These are phyloP conservation scores for Boletus mariae DNA, from an alignment of 1,284 basidiomycete species.

Conservation along the genomic window DNA sequence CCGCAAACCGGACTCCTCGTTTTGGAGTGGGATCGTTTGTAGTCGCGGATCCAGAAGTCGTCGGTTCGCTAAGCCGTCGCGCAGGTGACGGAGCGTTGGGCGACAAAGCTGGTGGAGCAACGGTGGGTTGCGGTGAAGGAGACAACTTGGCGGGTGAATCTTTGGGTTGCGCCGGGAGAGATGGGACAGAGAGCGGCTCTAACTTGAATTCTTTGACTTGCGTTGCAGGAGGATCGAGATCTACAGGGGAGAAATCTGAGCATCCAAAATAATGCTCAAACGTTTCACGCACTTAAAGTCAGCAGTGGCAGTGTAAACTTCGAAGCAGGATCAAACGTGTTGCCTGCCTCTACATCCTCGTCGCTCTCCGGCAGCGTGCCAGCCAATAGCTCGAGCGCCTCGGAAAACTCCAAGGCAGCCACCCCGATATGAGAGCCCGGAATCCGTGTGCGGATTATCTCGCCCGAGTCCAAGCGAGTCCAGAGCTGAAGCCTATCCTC, in stretches of 20 bases:
- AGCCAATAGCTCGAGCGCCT: slow-evolving; percentile 57
- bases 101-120: not conserved
- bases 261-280: not conserved
- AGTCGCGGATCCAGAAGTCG: slow-evolving; percentile 15
- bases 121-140: not conserved
- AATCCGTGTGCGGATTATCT: slow-evolving; percentile 40
- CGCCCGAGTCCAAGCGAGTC: slow-evolving; percentile 38
- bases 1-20: slow-evolving; percentile 67
- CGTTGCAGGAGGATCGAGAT: slow-evolving; percentile 20
- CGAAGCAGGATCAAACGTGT: slow-evolving; percentile 14
- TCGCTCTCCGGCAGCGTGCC: slow-evolving; percentile 30
- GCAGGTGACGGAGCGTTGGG: not conserved
- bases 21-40: slow-evolving; percentile 35
- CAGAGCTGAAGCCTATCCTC: slow-evolving; percentile 65
- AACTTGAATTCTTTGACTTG: slow-evolving; percentile 3
- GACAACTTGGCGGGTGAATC: not conserved
- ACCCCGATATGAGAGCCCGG: slow-evolving; percentile 55
- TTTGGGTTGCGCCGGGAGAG: slow-evolving; percentile 3
- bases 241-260: slow-evolving; percentile 18
- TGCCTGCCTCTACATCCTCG: slow-evolving; percentile 9
- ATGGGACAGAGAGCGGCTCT: slow-evolving; percentile 3
- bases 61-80: slow-evolving; percentile 3
- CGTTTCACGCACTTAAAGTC: slow-evolving; percentile 15
- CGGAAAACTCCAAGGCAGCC: slow-evolving; percentile 69
- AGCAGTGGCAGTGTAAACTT: slow-evolving; percentile 19